Conservation (phyloP, 2,329 filamentous ascomycete species). For the Pseudogymnoascus sp. region DNA sequence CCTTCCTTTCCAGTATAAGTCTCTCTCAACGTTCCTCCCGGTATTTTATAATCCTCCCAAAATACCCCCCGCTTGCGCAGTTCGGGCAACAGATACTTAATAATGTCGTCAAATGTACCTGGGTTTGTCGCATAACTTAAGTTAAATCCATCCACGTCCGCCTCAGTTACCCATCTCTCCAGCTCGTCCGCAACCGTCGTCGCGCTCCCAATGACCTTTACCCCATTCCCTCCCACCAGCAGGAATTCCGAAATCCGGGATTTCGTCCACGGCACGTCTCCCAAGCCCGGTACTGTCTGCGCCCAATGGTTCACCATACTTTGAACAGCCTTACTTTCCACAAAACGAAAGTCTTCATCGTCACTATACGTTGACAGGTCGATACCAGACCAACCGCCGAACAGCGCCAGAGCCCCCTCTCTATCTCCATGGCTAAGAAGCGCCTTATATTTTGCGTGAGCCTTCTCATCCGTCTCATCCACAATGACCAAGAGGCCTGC, state of each 20-base stretch:
- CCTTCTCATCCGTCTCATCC: conserved; percentile 59
- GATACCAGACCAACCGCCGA: conserved; percentile 44
- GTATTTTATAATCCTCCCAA: conserved; percentile 38
- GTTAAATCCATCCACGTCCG: conserved; percentile 69
- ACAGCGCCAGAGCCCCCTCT: conserved; percentile 62
- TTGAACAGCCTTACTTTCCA: conserved; percentile 36
- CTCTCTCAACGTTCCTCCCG: conserved; percentile 16
- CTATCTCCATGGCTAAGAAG: conserved; percentile 54
- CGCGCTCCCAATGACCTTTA: conserved; percentile 37
- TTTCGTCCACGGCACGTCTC: conserved; percentile 59
- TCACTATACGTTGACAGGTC: conserved; percentile 40
- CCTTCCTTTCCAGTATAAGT: conserved; percentile 11
- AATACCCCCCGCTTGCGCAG: conserved; percentile 50
- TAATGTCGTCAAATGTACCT: conserved; percentile 58
- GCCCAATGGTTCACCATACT: conserved; percentile 36
- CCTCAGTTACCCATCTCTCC: conserved; percentile 59
- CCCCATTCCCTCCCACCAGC: conserved; percentile 58
- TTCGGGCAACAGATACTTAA: conserved; percentile 57
- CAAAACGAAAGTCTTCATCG: conserved; percentile 50
- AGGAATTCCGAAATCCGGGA: conserved; percentile 61
- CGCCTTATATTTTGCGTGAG: conserved; percentile 54
- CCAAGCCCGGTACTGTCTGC: conserved; percentile 49
- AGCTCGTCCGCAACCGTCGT: conserved; percentile 60
- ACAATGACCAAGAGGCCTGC: conserved; percentile 61
- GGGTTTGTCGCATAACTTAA: conserved; percentile 60